Conservation (phyloP, 306 rosid species). For the Citrullus mucosospermus region DNA sequence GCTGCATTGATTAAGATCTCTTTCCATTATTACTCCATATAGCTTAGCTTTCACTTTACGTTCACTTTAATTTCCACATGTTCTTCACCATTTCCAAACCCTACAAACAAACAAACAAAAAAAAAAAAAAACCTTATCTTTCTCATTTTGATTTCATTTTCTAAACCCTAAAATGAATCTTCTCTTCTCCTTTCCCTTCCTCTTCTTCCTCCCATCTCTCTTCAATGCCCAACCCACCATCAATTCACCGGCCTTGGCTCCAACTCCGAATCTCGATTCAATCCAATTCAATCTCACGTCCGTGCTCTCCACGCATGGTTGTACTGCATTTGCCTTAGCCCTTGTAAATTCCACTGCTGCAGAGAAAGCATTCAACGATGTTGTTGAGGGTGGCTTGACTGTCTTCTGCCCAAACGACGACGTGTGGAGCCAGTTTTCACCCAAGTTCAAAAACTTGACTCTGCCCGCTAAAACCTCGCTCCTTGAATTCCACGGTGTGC, state of each 20-base stretch:
- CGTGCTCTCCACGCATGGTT: slow-evolving; percentile 59
- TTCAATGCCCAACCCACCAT: slow-evolving; percentile 57
- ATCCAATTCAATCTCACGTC: slow-evolving; percentile 41
- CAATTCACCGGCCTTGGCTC: slow-evolving; percentile 13
- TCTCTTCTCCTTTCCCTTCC: slow-evolving; percentile 17
- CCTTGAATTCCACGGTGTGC: slow-evolving; percentile 56
- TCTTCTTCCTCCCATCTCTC: neutral
- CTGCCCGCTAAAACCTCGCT: slow-evolving; percentile 35
- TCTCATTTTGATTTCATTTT: neutral
- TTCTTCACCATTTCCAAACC: neutral
- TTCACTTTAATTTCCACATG: neutral
- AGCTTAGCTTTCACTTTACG: neutral
- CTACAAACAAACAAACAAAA: neutral
- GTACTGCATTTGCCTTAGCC: slow-evolving; percentile 58
- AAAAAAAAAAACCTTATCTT: too few species aligned
- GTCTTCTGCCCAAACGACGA: slow-evolving; percentile 71
- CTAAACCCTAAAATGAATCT: neutral
- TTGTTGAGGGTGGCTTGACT: slow-evolving; percentile 45
- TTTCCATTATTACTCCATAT: neutral
- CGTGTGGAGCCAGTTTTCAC: slow-evolving; percentile 42
- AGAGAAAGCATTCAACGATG: slow-evolving; percentile 22
- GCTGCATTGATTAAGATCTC: neutral
- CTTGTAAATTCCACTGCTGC: slow-evolving; percentile 41
- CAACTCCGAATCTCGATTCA: slow-evolving; percentile 63
- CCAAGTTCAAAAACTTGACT: slow-evolving; percentile 60